These are phyloP conservation scores for Hippophae tibetana DNA, from an alignment of 306 rosid genomes.

Conservation along the genomic window DNA sequence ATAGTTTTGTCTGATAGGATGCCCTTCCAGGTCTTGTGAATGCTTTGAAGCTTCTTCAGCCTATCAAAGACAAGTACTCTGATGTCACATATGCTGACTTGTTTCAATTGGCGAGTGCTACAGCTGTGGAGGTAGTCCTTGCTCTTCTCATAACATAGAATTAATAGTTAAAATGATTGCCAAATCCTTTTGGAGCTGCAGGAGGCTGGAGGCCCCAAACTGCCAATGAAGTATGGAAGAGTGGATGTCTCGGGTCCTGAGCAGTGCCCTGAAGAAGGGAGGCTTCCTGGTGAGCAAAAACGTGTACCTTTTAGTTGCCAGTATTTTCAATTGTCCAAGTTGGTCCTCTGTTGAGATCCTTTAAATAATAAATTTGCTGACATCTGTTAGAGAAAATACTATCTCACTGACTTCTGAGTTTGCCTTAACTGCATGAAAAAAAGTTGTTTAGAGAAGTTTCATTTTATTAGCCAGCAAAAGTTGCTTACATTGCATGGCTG, in stretches of 20 bases:
- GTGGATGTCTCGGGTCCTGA: conserved; percentile 66
- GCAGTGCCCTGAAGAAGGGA: conserved; percentile 94
- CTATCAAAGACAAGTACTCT: conserved; percentile 83
- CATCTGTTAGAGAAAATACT: too few relatives aligned
- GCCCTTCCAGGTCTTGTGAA: conserved; percentile 65
- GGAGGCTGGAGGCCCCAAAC: conserved; percentile 97
- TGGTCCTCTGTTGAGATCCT: neutral
- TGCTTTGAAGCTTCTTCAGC: conserved; percentile 92
- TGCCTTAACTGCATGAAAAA: too few relatives aligned
- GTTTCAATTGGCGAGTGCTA: conserved; percentile 93
- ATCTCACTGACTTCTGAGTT: too few relatives aligned
- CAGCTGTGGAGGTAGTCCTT: conserved; percentile 73
- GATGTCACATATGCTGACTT: conserved; percentile 90
- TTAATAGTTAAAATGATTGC: conserved; percentile 9
- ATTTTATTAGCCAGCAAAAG: too few relatives aligned
- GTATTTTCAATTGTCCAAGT: neutral
- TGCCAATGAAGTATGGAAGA: conserved; percentile 96
- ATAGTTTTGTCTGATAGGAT: conserved; percentile 14
- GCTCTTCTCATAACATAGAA: conserved; percentile 2
- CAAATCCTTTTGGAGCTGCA: conserved; percentile 22
- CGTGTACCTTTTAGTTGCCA: neutral
- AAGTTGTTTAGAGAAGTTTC: too few relatives aligned
- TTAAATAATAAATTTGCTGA: neutral
- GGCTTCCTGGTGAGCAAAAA: conserved; percentile 75
- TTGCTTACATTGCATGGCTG: too few relatives aligned